A percentile compares a stretch with the other conserved stretches of the same genome.
Evolutionary conservation across 2,329 filamentous ascomycete species (phyloP).

Genomic region (Calonectria pteridis): DNA sequence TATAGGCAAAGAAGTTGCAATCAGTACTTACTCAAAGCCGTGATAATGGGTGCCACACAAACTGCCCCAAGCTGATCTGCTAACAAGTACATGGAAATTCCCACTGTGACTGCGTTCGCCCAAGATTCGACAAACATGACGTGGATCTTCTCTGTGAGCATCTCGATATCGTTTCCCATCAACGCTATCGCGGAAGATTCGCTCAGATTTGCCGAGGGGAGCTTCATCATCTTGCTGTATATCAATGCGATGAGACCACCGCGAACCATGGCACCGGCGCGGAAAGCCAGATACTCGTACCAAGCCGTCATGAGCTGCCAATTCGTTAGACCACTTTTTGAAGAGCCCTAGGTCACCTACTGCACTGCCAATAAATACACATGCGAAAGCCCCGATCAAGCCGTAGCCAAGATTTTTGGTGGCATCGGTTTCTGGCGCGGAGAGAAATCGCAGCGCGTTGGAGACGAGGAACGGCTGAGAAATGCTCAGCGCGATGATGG

Average conservation of each 20-base stretch:
- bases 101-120: constrained; percentile 48
- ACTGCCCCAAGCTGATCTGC: constrained; percentile 49
- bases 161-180: constrained; percentile 51
- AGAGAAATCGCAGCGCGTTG: constrained; percentile 45
- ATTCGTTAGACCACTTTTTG: not conserved
- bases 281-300: constrained; percentile 49
- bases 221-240: constrained; percentile 46
- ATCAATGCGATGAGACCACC: constrained; percentile 47
- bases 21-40: constrained; percentile 44
- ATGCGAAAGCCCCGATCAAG: constrained; percentile 47
- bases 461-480: constrained; percentile 49
- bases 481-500: constrained; percentile 46
- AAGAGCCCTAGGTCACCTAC: constrained; percentile 30
- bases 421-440: constrained; percentile 39
- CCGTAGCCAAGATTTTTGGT: constrained; percentile 47
- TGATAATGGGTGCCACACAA: constrained; percentile 49
- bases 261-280: constrained; percentile 46
- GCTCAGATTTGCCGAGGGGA: constrained; percentile 42
- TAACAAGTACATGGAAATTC: constrained; percentile 48
- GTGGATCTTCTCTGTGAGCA: constrained; percentile 43
- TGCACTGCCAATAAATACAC: constrained; percentile 49
- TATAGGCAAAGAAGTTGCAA: accelerated
- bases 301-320: constrained; percentile 46
- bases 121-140: constrained; percentile 48
- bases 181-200: constrained; percentile 47